Evolutionary conservation across 768 basidiomycete genomes (phyloP), one percentile per base, ranked within the genome.

Genomic region (Tricholoma bakamatsutake): DNA sequence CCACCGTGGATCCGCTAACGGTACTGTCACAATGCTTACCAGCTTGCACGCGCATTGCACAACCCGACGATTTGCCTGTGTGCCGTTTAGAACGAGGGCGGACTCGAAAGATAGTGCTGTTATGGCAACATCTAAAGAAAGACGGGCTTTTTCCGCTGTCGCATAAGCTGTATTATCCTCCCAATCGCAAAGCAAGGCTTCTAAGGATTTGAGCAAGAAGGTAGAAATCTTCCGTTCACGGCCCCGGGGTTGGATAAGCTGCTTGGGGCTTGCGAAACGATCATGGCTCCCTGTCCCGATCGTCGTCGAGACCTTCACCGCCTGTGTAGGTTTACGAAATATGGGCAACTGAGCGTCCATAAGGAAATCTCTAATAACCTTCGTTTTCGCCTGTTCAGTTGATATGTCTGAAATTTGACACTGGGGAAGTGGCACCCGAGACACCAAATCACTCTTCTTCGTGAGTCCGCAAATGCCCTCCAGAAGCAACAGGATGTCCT

Each of bases 91-190:
- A 7, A 77, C 64, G 6, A 93, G 77, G 1, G 82, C 61, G 3
- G 81, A 79, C 66, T 93, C 87, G 62, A 90, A 95, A 34, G 75
- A 73, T 2, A 97, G 69, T 2, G 85, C 80, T 1, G 75, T 72
- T 7, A 91, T 74, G 5, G 84, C 81, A 30, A 87, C 68, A 65
- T 98, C 93, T 52, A 97, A 62, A 4, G 81, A 75, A 30, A 78
- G 76, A 18, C 92, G 83, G 4, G 85, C 77, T 46, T 75, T 77
- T 65, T 90, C 90, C 0, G 81, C 82, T 6, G 80, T 81, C 21
- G 77, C 75, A 56, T 73, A 73, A 11, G 61, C 71, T 18, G 68
- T 69, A 24, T 66, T 66, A 6, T 64, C 69, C 40, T 82, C 80
- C 82, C 82, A 83, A 40, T 81, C 79, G 1, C 58, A 57, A 21